Percentiles rank a stretch among this genome's conserved stretches.
phyloP scores from a whole-genome alignment of 352 stramenopile species.

The Globisporangium sylvaticum region DNA sequence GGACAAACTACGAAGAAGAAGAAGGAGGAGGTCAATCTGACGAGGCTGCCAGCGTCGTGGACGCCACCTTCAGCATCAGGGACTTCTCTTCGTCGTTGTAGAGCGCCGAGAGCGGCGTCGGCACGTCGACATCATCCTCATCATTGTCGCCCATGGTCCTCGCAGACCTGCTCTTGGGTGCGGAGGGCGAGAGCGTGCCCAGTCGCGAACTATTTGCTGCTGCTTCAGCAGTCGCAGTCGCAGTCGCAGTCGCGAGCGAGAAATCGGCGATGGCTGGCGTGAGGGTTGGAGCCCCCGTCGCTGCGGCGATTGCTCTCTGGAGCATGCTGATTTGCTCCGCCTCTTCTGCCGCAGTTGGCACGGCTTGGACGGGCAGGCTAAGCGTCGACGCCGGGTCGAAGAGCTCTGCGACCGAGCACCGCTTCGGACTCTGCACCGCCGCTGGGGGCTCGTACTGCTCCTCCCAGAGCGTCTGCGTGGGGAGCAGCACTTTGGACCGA shows the following conservation, averaged over 20 bases:
- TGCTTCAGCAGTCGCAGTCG: neutral
- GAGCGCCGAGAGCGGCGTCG: slow-evolving; percentile 57
- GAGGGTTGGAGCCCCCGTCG: slow-evolving; percentile 1
- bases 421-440: neutral
- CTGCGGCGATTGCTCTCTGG: slow-evolving; percentile 13
- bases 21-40: neutral
- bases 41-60: neutral
- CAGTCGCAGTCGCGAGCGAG: neutral
- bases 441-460: slow-evolving; percentile 39
- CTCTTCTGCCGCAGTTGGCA: slow-evolving; percentile 3
- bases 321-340: slow-evolving; percentile 12
- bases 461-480: slow-evolving; percentile 65
- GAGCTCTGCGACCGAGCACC: slow-evolving; percentile 4
- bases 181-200: neutral
- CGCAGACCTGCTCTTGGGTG: neutral
- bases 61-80: slow-evolving; percentile 51
- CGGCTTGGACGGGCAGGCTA: neutral
- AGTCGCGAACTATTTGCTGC: neutral
- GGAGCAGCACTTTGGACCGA: slow-evolving; percentile 38
- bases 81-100: slow-evolving; percentile 73
- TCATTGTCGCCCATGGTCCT: neutral
- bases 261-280: neutral
- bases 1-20: neutral
- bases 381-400: slow-evolving; percentile 7
- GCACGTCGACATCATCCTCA: slow-evolving; percentile 33